Evolutionary conservation across 2,329 filamentous ascomycete species (phyloP), one percentile per base, ranked within the genome.

Genomic region (Tympanopsis confertula): DNA sequence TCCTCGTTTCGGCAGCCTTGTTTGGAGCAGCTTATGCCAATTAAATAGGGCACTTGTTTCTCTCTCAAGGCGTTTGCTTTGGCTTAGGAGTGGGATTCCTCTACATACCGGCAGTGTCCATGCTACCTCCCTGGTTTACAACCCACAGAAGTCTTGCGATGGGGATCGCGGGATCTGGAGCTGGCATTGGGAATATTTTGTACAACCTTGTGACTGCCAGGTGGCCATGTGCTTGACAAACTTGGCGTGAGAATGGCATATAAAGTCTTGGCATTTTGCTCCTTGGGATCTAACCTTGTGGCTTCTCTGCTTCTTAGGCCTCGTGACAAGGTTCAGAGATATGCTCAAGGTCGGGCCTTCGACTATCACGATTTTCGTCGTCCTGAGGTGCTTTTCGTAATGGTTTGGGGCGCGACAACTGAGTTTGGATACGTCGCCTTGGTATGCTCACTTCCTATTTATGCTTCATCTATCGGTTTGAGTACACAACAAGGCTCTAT

Each of bases 371-470:
- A 72, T 45, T 58, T 63, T 18, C 62, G 66, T 2, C 61, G 65
- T 2, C 55, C 61, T 1, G 69, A 79, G 46, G 75, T 75, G 41
- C 38, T 71, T 5, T 57, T 74, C 0, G 57, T 78, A 13, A 57
- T 74, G 26, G 58, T 49, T 5, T 79, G 70, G 57, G 72, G 69
- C 2, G 62, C 71, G 42, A 61, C 78, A 45, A 70, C 63, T 41
- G 72, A 77, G 65, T 56, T 79, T n/a, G 74, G 69, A 5, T 80
- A 80, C 46, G 68, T 77, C 15, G 70, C 74, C 0, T 50, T 79
- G 3, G 58, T 79, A 4, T 80, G 78, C 53, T 73, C 68, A 3
- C 51, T 80, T 13, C 69, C 74, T 2, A 73, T 70, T 44, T 79
- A 74, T 47, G 70, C 71, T 3, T 55, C 64, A 14, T 63, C 65